These are phyloP conservation scores for Withania somnifera DNA, from an alignment of 305 asterid species.

Conservation along the genomic window DNA sequence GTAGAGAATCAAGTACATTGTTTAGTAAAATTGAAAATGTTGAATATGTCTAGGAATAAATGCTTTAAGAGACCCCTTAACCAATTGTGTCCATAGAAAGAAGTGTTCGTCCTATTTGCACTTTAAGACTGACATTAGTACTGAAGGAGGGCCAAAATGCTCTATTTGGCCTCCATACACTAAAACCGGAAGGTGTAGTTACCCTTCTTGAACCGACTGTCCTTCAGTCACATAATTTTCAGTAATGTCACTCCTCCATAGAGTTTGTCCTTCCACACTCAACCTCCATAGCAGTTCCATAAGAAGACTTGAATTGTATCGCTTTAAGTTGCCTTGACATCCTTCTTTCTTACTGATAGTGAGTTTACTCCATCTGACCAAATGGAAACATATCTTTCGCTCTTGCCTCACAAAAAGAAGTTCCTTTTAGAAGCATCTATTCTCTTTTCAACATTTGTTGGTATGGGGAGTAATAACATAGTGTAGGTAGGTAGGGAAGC, in stretches of 20 bases:
- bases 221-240: neutral
- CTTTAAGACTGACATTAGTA: neutral
- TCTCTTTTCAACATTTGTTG: neutral
- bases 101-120: neutral
- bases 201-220: neutral
- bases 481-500: neutral
- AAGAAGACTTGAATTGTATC: neutral
- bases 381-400: neutral
- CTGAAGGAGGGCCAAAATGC: neutral
- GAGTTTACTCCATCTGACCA: neutral
- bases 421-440: neutral
- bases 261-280: neutral
- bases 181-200: neutral
- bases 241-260: neutral
- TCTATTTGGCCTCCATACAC: neutral
- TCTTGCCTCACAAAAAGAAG: neutral
- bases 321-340: neutral
- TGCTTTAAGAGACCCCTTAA: neutral
- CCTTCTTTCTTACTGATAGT: neutral
- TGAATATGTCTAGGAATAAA: neutral
- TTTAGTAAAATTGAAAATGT: neutral
- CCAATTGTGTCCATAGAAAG: neutral
- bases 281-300: neutral
- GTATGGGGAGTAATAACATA: neutral
- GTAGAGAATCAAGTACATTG: neutral